Base-by-base conservation (phyloP, 306 rosid genomes). In the Lupinus albus region DNA sequence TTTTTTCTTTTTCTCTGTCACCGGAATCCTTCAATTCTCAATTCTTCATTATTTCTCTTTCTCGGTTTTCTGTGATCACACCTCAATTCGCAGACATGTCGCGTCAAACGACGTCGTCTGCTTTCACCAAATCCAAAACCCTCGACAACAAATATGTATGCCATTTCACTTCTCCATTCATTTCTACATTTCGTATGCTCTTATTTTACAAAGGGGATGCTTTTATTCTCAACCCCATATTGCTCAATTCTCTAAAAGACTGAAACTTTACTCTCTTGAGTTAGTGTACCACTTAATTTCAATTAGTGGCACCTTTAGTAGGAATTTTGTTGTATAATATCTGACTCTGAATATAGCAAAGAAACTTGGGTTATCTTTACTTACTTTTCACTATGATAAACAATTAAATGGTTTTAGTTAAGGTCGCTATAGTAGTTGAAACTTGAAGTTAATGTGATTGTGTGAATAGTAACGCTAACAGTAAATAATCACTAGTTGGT, bases 61-160 rank as follows among this genome's bases (percentile, higher is more conserved):
- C 72, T 80, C 79, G 84, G 87, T 72, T 79, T 82, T 75, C 76
- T 33, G 45, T 57, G 60, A 70, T 50, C 67, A 28, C 45, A 54
- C 61, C 47, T 63, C 30, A 61, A 14, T 13, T 54, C 61, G 7
- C 68, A 46, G 81, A 70, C 38, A 94, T 94, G 99, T 88, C 99
- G 55, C 96, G 97, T 64, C 95, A 85, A 68, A 16, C 84, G 39
- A 66, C 95, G 35, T 38, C 87, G 71, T 6, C 96, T 54, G 97
- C 96, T 15, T 86, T 86, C 77, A 86, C 80, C 72, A 90, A 94
- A 80, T 80, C 93, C 49, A 94, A 94, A 86, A 94, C 99, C n/a
- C 99, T 94, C 67, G 99, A 88, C 79, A 90, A 94, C 47, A 94
- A 94, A 94, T 94, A 90, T 62, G 99, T 70, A 61, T 14, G 78